Conservation (phyloP, 345 rosid genomes). For the Lumnitzera racemosa region DNA sequence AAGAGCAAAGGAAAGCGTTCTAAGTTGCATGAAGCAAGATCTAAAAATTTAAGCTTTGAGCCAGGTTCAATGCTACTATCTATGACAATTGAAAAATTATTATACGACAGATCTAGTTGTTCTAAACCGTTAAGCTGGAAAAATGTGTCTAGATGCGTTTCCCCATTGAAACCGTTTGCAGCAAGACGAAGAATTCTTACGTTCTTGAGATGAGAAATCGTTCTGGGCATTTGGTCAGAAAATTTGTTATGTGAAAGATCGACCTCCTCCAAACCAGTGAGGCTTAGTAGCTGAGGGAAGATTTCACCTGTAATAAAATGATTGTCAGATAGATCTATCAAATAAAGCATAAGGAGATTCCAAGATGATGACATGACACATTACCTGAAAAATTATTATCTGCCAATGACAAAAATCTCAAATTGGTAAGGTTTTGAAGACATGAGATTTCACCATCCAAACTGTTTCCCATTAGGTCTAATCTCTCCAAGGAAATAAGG, state of each 20-base stretch:
- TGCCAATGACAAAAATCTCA: no score
- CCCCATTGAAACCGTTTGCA: conserved; percentile 1
- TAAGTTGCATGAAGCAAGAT: conserved; percentile 19
- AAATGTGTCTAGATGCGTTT: not conserved
- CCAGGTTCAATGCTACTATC: not conserved
- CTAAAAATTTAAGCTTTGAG: not conserved
- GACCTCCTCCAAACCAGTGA: not conserved
- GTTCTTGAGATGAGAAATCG: not conserved
- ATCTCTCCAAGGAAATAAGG: not conserved
- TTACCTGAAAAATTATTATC: no score
- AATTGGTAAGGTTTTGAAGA: no score
- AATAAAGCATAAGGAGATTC: not conserved
- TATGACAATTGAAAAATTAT: not conserved
- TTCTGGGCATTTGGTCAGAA: not conserved
- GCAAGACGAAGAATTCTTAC: not conserved
- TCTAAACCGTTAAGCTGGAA: not conserved
- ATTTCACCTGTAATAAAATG: not conserved
- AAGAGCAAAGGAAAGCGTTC: conserved; percentile 9
- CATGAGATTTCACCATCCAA: no score
- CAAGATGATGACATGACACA: not conserved
- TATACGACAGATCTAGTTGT: not conserved
- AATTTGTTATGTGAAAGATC: conserved; percentile 4
- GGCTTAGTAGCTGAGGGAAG: not conserved
- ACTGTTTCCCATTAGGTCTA: not conserved
- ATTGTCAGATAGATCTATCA: not conserved